A percentile compares a stretch with the other conserved stretches of the same genome.
Conservation (phyloP, 768 basidiomycete species). For the Lactifluus volemus region DNA sequence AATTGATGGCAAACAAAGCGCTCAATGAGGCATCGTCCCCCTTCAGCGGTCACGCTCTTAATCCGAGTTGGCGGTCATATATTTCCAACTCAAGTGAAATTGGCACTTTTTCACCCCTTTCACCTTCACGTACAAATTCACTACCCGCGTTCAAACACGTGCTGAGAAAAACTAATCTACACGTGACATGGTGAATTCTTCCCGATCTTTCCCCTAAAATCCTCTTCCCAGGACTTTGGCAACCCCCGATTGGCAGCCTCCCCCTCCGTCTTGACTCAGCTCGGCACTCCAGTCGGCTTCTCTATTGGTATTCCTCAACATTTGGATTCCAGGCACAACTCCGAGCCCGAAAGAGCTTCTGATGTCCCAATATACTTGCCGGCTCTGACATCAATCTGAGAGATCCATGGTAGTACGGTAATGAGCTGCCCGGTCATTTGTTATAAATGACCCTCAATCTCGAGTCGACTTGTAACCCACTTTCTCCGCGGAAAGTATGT, state of each 20-base stretch:
- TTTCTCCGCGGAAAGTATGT: background rate
- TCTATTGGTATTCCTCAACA: background rate
- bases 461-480: background rate
- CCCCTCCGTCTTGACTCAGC: background rate
- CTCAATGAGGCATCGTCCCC: background rate
- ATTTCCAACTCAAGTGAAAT: background rate
- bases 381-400: too few species aligned
- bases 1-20: background rate
- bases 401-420: too few species aligned
- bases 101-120: background rate
- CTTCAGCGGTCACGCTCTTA: background rate
- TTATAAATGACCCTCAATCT: background rate
- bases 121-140: background rate
- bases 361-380: background rate
- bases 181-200: background rate
- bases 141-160: background rate
- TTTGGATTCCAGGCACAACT: constrained; percentile 10
- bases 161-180: background rate
- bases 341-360: background rate
- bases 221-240: constrained; percentile 1
- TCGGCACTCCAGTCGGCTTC: background rate
- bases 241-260: background rate
- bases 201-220: background rate
- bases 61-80: background rate
- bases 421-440: background rate